Evolutionary conservation across 2,329 filamentous ascomycete genomes (phyloP), one percentile per base, ranked within the genome.

Genomic region (Juglanconis sp.): DNA sequence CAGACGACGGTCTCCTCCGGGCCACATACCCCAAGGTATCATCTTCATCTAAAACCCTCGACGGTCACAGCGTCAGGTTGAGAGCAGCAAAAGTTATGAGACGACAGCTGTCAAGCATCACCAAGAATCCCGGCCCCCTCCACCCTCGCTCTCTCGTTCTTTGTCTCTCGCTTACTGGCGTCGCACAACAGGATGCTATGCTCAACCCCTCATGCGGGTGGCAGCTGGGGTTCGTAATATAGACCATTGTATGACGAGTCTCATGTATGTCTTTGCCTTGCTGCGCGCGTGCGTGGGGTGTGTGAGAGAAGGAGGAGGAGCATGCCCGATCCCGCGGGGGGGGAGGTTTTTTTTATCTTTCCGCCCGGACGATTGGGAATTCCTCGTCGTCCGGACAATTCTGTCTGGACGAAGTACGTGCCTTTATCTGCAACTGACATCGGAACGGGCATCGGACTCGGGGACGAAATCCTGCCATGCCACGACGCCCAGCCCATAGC

Each of bases 101-200:
- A 35, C 34, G 34, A 17, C 49, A 24, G 34, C 49, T 13, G 49
- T 38, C 34, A 10, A 36, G 10, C 17, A 30, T 10, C 15, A 13
- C 47, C 47, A 49, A 17, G 47, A 49, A 31, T 40, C 13, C 24
- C 24, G 24, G 15, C 8, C n/a, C n/a, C 15, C 17, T 24, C 8
- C 38, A 7, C 17, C 11, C 51, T 9, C 38, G 38, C 40, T 36
- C 31, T 11, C 15, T 47, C 15, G 38, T 13, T 24, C 24, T 48
- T 31, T 59, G 47, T 56, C 56, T 60, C 54, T 60, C 60, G 60
- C 60, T 62, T 62, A 60, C 52, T n/a, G 31, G 34, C 11, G 56
- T 62, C 40, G 35, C 49, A 62, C 60, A 30, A n/a, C 60, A 40
- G 42, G 46, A 42, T 40, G 50, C 57, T 57, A 51, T 44, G 49